Evolutionary conservation across 805 yeast genomes (phyloP), one percentile per base, ranked within the genome.

Genomic region (Nakazawaea holstii): DNA sequence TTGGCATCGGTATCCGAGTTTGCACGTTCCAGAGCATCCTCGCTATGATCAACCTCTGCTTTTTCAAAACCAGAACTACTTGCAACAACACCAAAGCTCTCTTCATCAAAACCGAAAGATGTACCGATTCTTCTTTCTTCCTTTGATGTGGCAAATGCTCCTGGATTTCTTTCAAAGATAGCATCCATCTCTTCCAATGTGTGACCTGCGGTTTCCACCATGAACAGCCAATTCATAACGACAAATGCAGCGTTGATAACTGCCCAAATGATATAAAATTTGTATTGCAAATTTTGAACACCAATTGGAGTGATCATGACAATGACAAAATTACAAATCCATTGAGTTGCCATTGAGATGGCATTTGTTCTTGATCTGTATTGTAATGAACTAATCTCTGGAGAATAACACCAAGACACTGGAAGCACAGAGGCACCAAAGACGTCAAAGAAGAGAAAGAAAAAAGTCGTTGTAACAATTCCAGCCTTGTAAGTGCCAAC

Each of bases 281-380:
- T 45, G 40, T 45, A 45, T n/a, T 35, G 44, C 24, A 45, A 45
- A 35, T 45, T 45, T 20, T 45, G 40, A 59, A 77, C 62, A 64
- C 73, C 67, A 37, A 76, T 70, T 26, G 88, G 89, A 1, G 85
- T 79, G 54, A 81, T 76, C 81, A 81, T 78, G 44, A 82, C 87
- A 35, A 83, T 82, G 46, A 80, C 73, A 54, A 80, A 82, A 61
- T 82, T 82, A 54, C 73, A 72, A 26, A 77, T 61, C 87, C 88
- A 82, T 67, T 82, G 82, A 48, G 80, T 70, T 49, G 83, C 79
- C 7, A 87, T 80, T 11, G 85, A 77, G 26, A 80, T 64, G 31
- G 84, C 81, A 28, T 83, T 73, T 36, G 82, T 80, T 32, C 77
- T 74, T 8, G 84, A 77, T 64, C 86, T 78, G 32, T 74, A 74